Percentiles rank a stretch among this genome's conserved stretches.
Evolutionary conservation across 352 stramenopile genomes (phyloP).

Genomic region (Pythium diclinum): DNA sequence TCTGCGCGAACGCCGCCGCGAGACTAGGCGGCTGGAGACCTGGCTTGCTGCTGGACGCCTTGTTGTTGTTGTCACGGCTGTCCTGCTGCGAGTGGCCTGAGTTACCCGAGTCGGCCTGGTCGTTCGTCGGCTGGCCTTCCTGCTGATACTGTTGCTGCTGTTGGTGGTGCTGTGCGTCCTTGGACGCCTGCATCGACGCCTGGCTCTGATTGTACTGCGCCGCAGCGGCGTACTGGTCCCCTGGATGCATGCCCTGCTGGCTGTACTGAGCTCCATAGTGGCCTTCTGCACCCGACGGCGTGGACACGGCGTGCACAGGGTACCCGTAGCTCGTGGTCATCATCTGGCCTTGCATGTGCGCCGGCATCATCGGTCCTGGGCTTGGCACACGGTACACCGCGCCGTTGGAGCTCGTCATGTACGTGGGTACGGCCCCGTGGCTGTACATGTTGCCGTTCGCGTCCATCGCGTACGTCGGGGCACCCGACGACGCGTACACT

Average conservation of each 20-base stretch:
- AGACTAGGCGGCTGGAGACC: slow-evolving; percentile 23
- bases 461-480: slow-evolving; percentile 21
- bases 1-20: slow-evolving; percentile 41
- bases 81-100: slow-evolving; percentile 7
- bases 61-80: slow-evolving; percentile 5
- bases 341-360: slow-evolving; percentile 36
- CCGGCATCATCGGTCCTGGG: slow-evolving; percentile 23
- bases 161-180: neutral
- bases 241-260: slow-evolving; percentile 20
- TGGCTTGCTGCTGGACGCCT: slow-evolving; percentile 7
- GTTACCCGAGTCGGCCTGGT: slow-evolving; percentile 11
- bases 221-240: slow-evolving; percentile 22
- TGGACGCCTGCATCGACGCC: slow-evolving; percentile 13
- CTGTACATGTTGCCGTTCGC: slow-evolving; percentile 53
- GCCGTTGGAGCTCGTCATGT: slow-evolving; percentile 19
- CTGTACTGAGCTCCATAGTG: slow-evolving; percentile 17
- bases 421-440: slow-evolving; percentile 10
- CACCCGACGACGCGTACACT: slow-evolving; percentile 16
- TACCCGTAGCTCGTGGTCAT: slow-evolving; percentile 39
- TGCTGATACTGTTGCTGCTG: slow-evolving; percentile 16
- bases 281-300: slow-evolving; percentile 6
- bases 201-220: slow-evolving; percentile 26
- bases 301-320: slow-evolving; percentile 17
- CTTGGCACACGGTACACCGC: slow-evolving; percentile 23
- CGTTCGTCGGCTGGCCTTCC: slow-evolving; percentile 24